Base-by-base conservation (phyloP, 106 monocot species). In the Dendrobium chrysotoxum region DNA sequence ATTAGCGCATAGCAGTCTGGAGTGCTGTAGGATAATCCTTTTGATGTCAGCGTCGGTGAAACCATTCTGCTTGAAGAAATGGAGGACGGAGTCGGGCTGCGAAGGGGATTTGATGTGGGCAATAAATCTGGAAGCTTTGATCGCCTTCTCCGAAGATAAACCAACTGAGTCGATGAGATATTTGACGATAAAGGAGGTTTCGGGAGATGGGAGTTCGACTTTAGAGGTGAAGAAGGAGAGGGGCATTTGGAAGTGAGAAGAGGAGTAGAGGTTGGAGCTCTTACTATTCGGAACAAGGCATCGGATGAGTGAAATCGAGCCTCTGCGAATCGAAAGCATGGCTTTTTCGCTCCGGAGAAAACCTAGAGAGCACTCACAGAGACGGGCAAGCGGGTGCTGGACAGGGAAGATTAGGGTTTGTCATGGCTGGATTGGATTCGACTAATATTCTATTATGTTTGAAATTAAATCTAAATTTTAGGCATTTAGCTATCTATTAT, bases 121-220 rank as follows among this genome's bases (percentile, higher is more conserved):
- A 2, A 85, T 3, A 15, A 40, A 5, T 6, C 78, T 81, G 28
- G 85, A 89, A 38, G 44, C 68, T 21, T 13, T 44, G 68, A 45
- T 44, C 15, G 89, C 86, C 77, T 57, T 38, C 1, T 83, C 67
- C 5, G 78, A 38, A 4, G 87, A 81, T n/a, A 87, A 45, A 10
- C 87, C 90, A 58, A 66, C 66, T 8, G 84, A 80, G 0, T 26
- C 50, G 66, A 85, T 47, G 25, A 90, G 89, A 58, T 81, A 89
- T 8, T 80, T 40, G 18, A 50, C 73, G 4, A 83, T 67, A 35
- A 83, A 78, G 12, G 41, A 6, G 20, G 75, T 58, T 31, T 75
- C 23, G 20, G 73, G n/a, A 50, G 77, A 16, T 7, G 75, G 44
- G 31, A 64, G 58, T 53, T 25, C 26, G 13, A 28, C 8, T 20